A percentile compares a stretch with the other conserved stretches of the same genome.
phyloP scores from a whole-genome alignment of 495 filamentous ascomycete genomes.

The Glarea lozoyensis region DNA sequence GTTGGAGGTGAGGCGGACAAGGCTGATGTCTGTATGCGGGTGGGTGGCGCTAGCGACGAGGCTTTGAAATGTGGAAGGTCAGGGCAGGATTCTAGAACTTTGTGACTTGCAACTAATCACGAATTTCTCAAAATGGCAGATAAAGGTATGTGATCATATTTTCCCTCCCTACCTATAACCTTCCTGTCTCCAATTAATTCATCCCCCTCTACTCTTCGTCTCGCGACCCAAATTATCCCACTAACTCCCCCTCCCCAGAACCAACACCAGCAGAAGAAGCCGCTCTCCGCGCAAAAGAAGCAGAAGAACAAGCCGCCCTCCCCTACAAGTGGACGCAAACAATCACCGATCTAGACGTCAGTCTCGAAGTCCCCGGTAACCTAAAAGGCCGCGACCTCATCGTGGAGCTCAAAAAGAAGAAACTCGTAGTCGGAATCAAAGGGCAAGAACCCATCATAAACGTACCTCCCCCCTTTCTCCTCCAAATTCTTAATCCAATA shows the following conservation, averaged over 20 bases:
- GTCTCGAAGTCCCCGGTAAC: constrained; percentile 61
- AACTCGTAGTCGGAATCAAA: constrained; percentile 74
- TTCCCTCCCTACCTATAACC: no score
- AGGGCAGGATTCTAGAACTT: no score
- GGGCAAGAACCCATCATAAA: constrained; percentile 81
- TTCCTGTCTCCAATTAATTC: no score
- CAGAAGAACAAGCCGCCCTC: constrained; percentile 78
- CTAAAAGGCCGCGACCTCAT: constrained; percentile 78
- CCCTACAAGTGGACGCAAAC: constrained; percentile 98
- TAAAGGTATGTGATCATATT: no score
- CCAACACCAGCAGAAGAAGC: constrained; percentile 53
- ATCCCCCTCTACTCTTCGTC: background rate
- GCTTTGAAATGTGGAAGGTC: constrained; percentile 9
- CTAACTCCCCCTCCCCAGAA: no score
- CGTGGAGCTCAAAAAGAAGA: constrained; percentile 72
- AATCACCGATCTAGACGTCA: constrained; percentile 85
- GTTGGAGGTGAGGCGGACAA: background rate
- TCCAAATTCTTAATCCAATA: background rate
- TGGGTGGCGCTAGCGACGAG: constrained; percentile 9
- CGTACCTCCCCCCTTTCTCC: constrained; percentile 37
- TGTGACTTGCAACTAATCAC: no score
- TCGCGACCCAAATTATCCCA: background rate
- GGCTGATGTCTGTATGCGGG: background rate
- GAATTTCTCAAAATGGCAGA: no score
- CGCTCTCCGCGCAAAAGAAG: constrained; percentile 67